Base-by-base conservation (phyloP, 176 grass and related monocot genomes). In the Luzula sylvatica region DNA sequence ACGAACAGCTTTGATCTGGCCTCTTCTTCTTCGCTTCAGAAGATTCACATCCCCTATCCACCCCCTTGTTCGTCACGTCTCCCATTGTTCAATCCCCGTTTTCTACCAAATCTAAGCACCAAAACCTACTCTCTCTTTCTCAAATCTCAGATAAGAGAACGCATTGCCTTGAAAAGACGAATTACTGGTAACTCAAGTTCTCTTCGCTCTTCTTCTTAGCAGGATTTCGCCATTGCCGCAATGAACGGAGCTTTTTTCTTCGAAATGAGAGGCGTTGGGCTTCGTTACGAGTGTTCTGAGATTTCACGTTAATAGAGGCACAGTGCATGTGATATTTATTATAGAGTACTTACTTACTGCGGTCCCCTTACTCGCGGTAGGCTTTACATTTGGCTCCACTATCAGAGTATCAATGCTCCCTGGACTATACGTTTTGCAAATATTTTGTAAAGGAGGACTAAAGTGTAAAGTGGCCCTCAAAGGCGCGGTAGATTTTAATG, bases 1-100 rank as follows among this genome's bases (percentile, higher is more conserved):
- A 88, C 23, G 80, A 66, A 6, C 78, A 73, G 48, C 67, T 83
- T 75, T 80, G 74, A 15, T 77, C 80, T 2, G 72, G 56, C 52
- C 66, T 64, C 70, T 83, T 88, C 75, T 83, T 83, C 19, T 72
- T 72, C 42, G 51, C 35, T 15, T 72, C 78, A 20, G 44, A 24
- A 5, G 71, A 52, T 17, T 55, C 52, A 8, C 65, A 56, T 62
- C 75, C 51, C 52, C 23, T 13, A 16, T 50, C 45, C 17, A 49
- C 76, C 45, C 67, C 72, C 55, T 72, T 83, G 45, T 56, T 68
- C 55, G 9, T 64, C 26, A 65, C 61, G 50, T 81, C 77, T 29
- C 50, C 65, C 82, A 83, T 84, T 73, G 35, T 15, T 25, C 8
- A 3, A 9, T 53, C 16, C 25, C 29, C 41, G 13, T 11, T 14